A percentile compares a stretch with the other conserved stretches of the same genome.
Evolutionary conservation across 306 rosid species (phyloP).

Genomic region (Vigna nakashimae): DNA sequence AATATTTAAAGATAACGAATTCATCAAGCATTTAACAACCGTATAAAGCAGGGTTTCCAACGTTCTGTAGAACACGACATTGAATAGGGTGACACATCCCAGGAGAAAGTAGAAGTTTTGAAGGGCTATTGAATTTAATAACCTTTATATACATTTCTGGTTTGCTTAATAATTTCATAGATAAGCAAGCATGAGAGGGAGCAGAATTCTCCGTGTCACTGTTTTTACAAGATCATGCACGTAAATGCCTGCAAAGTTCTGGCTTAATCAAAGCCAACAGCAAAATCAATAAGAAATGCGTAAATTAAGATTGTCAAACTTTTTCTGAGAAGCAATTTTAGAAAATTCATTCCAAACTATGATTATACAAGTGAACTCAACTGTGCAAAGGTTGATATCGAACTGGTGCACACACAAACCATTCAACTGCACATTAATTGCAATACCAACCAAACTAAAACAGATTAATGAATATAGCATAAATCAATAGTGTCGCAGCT

Average conservation of each 20-base stretch:
- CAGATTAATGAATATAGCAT: conserved; percentile 6
- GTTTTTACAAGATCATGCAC: conserved; percentile 44
- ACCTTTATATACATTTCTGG: conserved; percentile 57
- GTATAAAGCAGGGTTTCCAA: conserved; percentile 10
- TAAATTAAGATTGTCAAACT: conserved; percentile 12
- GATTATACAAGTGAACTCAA: conserved; percentile 31
- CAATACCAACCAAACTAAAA: conserved; percentile 30
- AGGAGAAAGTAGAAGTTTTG: conserved; percentile 28
- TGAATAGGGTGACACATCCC: conserved; percentile 8
- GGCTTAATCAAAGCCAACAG: conserved; percentile 38
- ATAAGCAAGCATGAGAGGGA: conserved; percentile 36
- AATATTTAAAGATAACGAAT: neutral
- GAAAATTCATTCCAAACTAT: conserved; percentile 10
- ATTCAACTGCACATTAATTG: conserved; percentile 32
- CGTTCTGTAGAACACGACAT: neutral
- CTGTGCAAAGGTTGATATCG: conserved; percentile 25
- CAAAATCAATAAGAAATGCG: conserved; percentile 15
- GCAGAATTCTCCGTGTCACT: conserved; percentile 49
- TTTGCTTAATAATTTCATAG: conserved; percentile 51
- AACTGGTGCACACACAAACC: conserved; percentile 30
- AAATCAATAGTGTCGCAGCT: conserved; percentile 32
- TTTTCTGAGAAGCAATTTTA: conserved; percentile 17
- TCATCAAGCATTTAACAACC: neutral
- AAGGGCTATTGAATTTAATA: conserved; percentile 46
- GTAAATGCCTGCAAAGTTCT: conserved; percentile 55